Base-by-base conservation (phyloP, 148 eudicot species). In the Selenicereus undatus region DNA sequence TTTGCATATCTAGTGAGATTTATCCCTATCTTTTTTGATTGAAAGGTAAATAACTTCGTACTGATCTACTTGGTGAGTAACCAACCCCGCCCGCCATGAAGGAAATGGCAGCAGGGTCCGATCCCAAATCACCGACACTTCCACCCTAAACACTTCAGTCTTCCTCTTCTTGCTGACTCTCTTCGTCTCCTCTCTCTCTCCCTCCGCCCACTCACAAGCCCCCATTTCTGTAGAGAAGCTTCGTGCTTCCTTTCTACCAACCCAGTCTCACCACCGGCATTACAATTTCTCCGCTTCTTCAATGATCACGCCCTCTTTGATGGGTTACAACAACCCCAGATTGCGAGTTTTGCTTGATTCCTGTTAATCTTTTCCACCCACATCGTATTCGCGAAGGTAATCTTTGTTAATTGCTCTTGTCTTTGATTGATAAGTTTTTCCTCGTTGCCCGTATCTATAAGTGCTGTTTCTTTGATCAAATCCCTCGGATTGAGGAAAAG, bases 401-500 rank as follows among this genome's bases (percentile, higher is more conserved):
- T 30, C 30, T 21, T 73, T 73, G 79, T 18, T 50, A 52, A 69
- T 51, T 22, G n/a, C 56, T n/a, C 17, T 70, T 77, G 8, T 42
- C 52, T 10, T 48, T 48, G 52, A 48, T 48, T 48, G 52, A 10
- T 14, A 12, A 2, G 0, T 11, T 48, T 48, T 11, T 12, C 52
- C 52, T 73, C 74, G 35, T 17, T 78, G 64, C 22, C 54, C 21
- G 17, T 74, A 76, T 83, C 80, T 11, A n/a, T 48, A 18, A 58
- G n/a, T 71, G 35, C 21, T 24, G 71, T 56, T 48, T 43, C 50
- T 78, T 52, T 20, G 29, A 29, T n/a, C 48, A 45, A 29, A 72
- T 4, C 80, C 43, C n/a, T 24, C 18, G 73, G 6, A 39, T 35
- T 74, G 62, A 77, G 80, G 66, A 32, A 60, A 84, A 80, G 86